Conservation (phyloP, 1,284 basidiomycete species). For the Rhodofomes roseus region DNA sequence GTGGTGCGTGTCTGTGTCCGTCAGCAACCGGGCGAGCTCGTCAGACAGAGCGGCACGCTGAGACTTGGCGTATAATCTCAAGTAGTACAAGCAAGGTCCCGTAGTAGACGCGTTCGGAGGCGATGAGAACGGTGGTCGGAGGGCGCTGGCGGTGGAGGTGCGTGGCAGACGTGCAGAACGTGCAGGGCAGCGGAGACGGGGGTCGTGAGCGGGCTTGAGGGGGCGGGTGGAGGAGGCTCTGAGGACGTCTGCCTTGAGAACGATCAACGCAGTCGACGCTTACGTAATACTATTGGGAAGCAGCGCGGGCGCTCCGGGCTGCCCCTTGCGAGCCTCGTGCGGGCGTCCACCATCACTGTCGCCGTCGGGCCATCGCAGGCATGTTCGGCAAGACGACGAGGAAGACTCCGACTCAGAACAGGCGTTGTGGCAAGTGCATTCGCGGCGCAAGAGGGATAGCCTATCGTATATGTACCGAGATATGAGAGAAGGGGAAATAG, state of each 20-base stretch:
- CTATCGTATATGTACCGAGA: too few species aligned
- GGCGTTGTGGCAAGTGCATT: too few species aligned
- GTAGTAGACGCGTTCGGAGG: neutral
- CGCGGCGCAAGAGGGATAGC: too few species aligned
- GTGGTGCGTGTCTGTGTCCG: neutral
- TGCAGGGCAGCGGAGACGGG: neutral
- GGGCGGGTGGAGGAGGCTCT: neutral
- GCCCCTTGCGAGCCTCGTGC: neutral
- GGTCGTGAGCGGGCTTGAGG: neutral
- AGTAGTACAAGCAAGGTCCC: neutral
- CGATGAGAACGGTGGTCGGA: neutral
- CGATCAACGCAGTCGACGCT: neutral
- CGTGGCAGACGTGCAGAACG: neutral
- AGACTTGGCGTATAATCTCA: neutral
- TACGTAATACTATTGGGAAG: neutral
- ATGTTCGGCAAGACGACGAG: too few species aligned
- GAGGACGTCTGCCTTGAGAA: neutral
- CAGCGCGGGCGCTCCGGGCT: neutral
- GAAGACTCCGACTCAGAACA: too few species aligned
- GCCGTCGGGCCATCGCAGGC: too few species aligned
- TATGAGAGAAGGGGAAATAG: too few species aligned
- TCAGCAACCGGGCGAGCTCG: neutral
- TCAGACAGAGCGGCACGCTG: slow-evolving; percentile 1
- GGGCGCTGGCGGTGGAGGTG: neutral
- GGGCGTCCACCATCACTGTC: neutral